A percentile compares a stretch with the other conserved stretches of the same genome.
Evolutionary conservation across 148 eudicot species (phyloP).

Genomic region (Rhododendron henanense): DNA sequence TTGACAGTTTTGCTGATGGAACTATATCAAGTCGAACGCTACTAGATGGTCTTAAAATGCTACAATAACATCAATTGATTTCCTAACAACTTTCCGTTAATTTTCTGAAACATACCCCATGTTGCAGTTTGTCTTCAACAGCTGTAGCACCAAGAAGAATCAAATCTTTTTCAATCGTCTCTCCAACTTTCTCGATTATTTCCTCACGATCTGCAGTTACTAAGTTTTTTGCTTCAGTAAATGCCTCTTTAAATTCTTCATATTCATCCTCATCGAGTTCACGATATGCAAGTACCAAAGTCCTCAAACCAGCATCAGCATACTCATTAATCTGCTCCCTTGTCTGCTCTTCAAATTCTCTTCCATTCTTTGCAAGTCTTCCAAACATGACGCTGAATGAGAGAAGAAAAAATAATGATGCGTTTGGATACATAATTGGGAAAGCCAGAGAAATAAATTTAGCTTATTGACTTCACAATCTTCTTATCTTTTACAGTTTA

Average conservation of each 20-base stretch:
- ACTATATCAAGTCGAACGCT: background rate
- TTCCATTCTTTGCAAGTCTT: slow-evolving; percentile 46
- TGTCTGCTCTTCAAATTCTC: slow-evolving; percentile 43
- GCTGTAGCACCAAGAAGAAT: slow-evolving; percentile 71
- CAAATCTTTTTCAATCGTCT: slow-evolving; percentile 47
- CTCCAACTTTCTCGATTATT: slow-evolving; percentile 43
- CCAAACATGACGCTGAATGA: slow-evolving; percentile 56
- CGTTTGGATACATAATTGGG: background rate
- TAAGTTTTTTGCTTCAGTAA: slow-evolving; percentile 40
- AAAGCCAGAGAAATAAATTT: background rate
- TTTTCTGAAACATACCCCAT: slow-evolving; percentile 40
- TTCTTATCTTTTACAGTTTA: background rate
- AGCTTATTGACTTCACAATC: background rate
- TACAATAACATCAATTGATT: background rate
- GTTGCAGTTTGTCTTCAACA: slow-evolving; percentile 73
- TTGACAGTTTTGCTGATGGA: background rate
- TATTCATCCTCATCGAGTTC: slow-evolving; percentile 49
- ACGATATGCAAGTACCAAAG: slow-evolving; percentile 56
- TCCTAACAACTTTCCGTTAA: background rate
- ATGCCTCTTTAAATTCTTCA: slow-evolving; percentile 32
- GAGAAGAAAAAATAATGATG: background rate
- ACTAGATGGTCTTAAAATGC: background rate
- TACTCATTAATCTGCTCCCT: slow-evolving; percentile 49
- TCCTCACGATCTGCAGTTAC: slow-evolving; percentile 48
- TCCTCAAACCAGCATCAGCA: slow-evolving; percentile 66